phyloP scores from a whole-genome alignment of 257 asterid species.

The Rehmannia glutinosa region DNA sequence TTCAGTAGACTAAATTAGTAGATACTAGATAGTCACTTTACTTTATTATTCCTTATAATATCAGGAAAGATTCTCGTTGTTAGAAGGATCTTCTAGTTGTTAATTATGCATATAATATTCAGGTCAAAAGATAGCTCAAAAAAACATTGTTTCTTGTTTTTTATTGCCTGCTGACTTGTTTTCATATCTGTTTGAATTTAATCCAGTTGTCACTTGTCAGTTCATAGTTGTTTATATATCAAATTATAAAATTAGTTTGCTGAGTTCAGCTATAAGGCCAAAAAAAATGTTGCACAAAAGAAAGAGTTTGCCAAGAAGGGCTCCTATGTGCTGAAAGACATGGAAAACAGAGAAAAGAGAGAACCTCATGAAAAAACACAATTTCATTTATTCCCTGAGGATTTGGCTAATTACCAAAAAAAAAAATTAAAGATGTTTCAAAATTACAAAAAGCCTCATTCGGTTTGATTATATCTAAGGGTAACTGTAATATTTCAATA shows the following conservation, averaged over 20 bases:
- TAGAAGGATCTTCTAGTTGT: neutral
- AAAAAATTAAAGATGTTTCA: too few species aligned
- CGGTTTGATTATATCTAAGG: too few species aligned
- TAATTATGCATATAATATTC: neutral
- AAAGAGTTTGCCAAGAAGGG: constrained; percentile 54
- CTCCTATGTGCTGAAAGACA: constrained; percentile 36
- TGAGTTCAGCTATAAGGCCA: constrained; percentile 30
- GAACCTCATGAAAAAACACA: neutral
- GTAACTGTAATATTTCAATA: too few species aligned
- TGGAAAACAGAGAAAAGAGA: neutral
- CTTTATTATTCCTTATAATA: neutral
- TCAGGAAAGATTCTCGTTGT: neutral
- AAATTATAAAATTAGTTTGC: too few species aligned
- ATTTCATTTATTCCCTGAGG: constrained; percentile 10
- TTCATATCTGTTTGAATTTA: neutral
- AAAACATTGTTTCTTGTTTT: neutral
- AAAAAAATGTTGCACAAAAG: constrained; percentile 47
- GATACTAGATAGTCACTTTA: neutral
- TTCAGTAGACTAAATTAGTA: neutral
- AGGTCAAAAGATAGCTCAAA: neutral
- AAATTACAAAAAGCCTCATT: too few species aligned
- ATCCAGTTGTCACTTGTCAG: neutral
- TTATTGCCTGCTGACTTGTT: neutral
- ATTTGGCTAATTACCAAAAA: too few species aligned
- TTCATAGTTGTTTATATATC: neutral